Base-by-base conservation (phyloP, 768 basidiomycete species). In the Lentinula guzmanii region DNA sequence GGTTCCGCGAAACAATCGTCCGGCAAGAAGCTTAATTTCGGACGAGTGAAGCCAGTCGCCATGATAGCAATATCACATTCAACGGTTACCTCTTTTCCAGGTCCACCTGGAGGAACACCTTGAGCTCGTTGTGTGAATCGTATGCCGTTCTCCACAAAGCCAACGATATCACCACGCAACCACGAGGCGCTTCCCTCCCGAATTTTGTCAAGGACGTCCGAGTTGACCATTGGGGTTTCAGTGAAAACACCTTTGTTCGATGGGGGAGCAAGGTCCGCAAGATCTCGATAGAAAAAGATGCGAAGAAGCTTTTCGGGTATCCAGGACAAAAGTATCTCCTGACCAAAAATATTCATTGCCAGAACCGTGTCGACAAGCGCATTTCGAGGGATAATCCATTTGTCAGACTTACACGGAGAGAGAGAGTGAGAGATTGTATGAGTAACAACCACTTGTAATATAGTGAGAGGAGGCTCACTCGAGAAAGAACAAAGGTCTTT, bases 21-120 rank as follows among this genome's bases (percentile, higher is more conserved):
- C 6, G 77, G 74, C 59, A 84, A 66, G 67, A 85, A 83, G 48
- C 74, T 72, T 18, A 82, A 60, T 6, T 67, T 65, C 0, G 82
- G 82, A 56, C 76, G 74, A 66, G 80, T 70, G 67, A 79, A 84
- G 3, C 83, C 82, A 1, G 82, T 85, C 1, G 83, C 83, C 21
- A 84, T 68, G 4, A 84, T 76, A 35, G 83, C 71, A 1, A 82
- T 71, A 61, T 84, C 82, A 0, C 76, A 82, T 1, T 71, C 62
- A 58, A 81, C 65, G 68, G 76, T 70, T 58, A 57, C 66, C 58
- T 70, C 69, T 58, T 65, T 55, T 50, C 75, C 73, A 16, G 69
- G 48, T 57, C 77, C 73, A 13, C 73, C 73, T 0, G 74, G 69
- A 64, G 75, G 67, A 11, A 68, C 70, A 7, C 68, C 70, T 18